phyloP scores from a whole-genome alignment of 108 stramenopile genomes.

The Aurantiochytrium sp. region DNA sequence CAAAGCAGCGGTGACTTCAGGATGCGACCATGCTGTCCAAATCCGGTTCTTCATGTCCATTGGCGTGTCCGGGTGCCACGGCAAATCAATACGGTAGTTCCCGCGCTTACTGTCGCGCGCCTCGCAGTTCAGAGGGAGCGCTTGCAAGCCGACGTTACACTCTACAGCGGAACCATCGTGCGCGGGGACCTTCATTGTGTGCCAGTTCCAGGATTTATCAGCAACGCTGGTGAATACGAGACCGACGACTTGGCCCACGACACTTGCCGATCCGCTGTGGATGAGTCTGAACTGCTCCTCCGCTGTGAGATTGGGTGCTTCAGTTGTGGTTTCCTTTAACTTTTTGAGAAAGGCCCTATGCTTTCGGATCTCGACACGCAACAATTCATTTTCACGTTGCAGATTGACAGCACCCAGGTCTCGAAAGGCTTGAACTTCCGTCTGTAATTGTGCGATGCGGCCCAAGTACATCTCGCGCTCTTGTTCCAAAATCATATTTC shows the following conservation, averaged over 20 bases:
- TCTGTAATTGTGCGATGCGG: conserved; percentile 6
- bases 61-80: not conserved
- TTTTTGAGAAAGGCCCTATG: not conserved
- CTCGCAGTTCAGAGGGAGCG: not conserved
- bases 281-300: not conserved
- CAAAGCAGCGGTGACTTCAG: not conserved
- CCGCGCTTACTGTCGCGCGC: not conserved
- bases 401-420: not conserved
- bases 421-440: not conserved
- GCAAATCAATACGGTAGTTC: not conserved
- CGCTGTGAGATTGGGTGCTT: not conserved
- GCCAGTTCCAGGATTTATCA: not conserved
- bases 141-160: not conserved
- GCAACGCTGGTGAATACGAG: not conserved
- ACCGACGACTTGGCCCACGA: not conserved
- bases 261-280: not conserved
- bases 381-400: not conserved
- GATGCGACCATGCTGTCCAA: not conserved
- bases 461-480: not conserved
- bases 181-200: not conserved
- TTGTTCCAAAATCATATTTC: not conserved
- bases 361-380: not conserved
- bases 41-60: not conserved
- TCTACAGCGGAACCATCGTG: not conserved
- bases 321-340: not conserved